These are phyloP conservation scores for Botrytis deweyae DNA, from an alignment of 2,329 filamentous ascomycete genomes.

Conservation along the genomic window DNA sequence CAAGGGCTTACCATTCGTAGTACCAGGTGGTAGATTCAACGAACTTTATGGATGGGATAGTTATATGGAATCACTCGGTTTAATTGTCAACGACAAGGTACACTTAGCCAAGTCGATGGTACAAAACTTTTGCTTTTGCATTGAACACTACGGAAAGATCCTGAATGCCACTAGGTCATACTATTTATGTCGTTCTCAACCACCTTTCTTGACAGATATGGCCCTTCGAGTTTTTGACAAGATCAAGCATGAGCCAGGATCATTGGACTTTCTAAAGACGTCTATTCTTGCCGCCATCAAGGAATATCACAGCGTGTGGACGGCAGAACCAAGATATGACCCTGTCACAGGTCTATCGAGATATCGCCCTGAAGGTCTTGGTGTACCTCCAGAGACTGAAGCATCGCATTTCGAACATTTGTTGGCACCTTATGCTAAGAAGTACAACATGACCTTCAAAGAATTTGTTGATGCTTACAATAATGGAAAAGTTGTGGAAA, in stretches of 20 bases:
- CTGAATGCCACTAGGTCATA: conserved; percentile 96
- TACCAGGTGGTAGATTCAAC: conserved; percentile 95
- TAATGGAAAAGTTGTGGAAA: conserved; percentile 69
- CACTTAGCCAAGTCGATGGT: conserved; percentile 94
- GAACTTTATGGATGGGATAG: conserved; percentile 99
- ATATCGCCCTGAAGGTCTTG: conserved; percentile 52
- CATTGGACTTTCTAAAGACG: conserved; percentile 75
- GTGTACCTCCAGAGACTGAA: conserved; percentile 57
- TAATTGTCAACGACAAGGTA: conserved; percentile 80
- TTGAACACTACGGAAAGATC: conserved; percentile 97
- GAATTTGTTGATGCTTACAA: conserved; percentile 92
- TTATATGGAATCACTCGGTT: conserved; percentile 94
- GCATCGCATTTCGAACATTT: conserved; percentile 53
- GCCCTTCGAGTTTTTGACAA: conserved; percentile 88
- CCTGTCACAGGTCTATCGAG: conserved; percentile 50
- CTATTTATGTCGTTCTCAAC: conserved; percentile 91
- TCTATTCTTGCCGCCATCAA: conserved; percentile 92
- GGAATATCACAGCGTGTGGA: conserved; percentile 47
- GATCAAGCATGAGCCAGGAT: conserved; percentile 69
- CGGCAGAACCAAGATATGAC: conserved; percentile 47
- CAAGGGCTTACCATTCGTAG: conserved; percentile 87
- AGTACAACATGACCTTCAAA: conserved; percentile 76
- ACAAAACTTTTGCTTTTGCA: conserved; percentile 94
- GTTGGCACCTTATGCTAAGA: conserved; percentile 38
- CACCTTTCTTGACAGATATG: conserved; percentile 97